phyloP scores from a whole-genome alignment of 2,329 filamentous ascomycete species.

The Aspergillus sp. region DNA sequence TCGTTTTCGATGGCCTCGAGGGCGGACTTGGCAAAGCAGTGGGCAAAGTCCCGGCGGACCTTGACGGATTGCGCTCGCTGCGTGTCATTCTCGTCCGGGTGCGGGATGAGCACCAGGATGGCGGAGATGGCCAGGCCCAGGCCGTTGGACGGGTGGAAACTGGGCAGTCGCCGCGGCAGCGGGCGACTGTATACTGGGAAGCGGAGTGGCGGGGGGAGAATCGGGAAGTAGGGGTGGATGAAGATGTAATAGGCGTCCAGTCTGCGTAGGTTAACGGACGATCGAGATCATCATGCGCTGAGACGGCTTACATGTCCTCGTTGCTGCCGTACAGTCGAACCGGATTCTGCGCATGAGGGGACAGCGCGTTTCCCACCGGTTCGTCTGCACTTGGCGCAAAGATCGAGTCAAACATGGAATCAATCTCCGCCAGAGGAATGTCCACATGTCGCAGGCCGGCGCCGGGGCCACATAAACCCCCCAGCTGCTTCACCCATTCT shows the following conservation, averaged over 20 bases:
- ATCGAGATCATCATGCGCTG: neutral
- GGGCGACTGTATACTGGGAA: slow-evolving; percentile 17
- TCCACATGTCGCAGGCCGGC: slow-evolving; percentile 49
- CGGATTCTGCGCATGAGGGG: slow-evolving; percentile 13
- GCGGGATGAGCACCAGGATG: slow-evolving; percentile 27
- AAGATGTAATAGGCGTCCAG: slow-evolving; percentile 32
- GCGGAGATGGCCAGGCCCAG: slow-evolving; percentile 27
- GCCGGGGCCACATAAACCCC: slow-evolving; percentile 43
- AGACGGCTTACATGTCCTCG: slow-evolving; percentile 40
- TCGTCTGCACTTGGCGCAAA: slow-evolving; percentile 11
- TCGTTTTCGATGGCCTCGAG: slow-evolving; percentile 26
- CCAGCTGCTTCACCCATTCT: slow-evolving; percentile 19
- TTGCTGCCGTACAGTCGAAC: slow-evolving; percentile 46
- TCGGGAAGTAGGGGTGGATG: slow-evolving; percentile 30
- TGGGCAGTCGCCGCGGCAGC: neutral
- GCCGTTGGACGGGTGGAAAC: slow-evolving; percentile 23
- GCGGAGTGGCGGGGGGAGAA: slow-evolving; percentile 24
- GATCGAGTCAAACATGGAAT: slow-evolving; percentile 48
- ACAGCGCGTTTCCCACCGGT: neutral
- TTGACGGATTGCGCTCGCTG: slow-evolving; percentile 17
- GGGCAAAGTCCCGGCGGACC: slow-evolving; percentile 22
- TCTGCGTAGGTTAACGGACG: slow-evolving; percentile 13
- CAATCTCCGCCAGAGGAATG: slow-evolving; percentile 48
- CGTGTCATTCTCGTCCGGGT: slow-evolving; percentile 20
- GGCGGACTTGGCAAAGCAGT: slow-evolving; percentile 23